Conservation (phyloP, 495 filamentous ascomycete genomes). For the Podospora didyma region DNA sequence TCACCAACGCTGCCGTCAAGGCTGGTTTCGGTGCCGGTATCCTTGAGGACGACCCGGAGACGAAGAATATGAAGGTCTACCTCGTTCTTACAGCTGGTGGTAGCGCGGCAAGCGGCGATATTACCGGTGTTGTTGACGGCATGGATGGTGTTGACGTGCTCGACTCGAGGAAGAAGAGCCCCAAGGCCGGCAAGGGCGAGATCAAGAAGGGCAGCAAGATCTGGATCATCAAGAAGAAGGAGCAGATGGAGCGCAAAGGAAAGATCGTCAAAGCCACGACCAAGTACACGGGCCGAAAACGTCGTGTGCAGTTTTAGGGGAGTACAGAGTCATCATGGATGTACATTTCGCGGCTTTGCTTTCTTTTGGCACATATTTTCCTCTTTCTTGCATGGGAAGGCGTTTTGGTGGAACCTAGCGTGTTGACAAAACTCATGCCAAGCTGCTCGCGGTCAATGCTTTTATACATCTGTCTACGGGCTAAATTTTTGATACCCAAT, state of each 20-base stretch:
- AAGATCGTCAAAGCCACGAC: slow-evolving; percentile 87
- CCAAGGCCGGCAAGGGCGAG: slow-evolving; percentile 44
- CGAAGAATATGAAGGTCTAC: slow-evolving; percentile 91
- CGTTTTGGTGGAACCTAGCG: slow-evolving; percentile 13
- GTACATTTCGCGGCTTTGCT: background rate
- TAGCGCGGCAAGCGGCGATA: slow-evolving; percentile 67
- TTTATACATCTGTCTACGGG: background rate
- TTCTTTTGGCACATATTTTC: slow-evolving; percentile 1
- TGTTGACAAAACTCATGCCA: background rate
- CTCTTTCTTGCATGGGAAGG: slow-evolving; percentile 10
- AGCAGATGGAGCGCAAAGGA: slow-evolving; percentile 89
- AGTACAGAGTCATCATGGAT: background rate
- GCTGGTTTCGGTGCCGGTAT: slow-evolving; percentile 95
- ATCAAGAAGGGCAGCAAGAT: slow-evolving; percentile 75
- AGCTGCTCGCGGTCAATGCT: background rate
- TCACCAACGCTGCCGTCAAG: slow-evolving; percentile 79
- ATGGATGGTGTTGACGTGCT: slow-evolving; percentile 86
- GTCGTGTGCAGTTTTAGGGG: slow-evolving; percentile 52
- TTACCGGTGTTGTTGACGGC: slow-evolving; percentile 77
- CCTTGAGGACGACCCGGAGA: slow-evolving; percentile 90
- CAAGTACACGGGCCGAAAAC: slow-evolving; percentile 88
- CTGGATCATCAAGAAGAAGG: slow-evolving; percentile 94
- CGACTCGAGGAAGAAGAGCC: slow-evolving; percentile 59
- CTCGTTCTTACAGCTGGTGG: slow-evolving; percentile 91
- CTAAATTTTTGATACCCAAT: slow-evolving; percentile 4